Percentiles rank a stretch among this genome's conserved stretches.
These are phyloP conservation scores for Pezicula neosporulosa DNA, from an alignment of 2,329 filamentous ascomycete genomes.

Conservation along the genomic window DNA sequence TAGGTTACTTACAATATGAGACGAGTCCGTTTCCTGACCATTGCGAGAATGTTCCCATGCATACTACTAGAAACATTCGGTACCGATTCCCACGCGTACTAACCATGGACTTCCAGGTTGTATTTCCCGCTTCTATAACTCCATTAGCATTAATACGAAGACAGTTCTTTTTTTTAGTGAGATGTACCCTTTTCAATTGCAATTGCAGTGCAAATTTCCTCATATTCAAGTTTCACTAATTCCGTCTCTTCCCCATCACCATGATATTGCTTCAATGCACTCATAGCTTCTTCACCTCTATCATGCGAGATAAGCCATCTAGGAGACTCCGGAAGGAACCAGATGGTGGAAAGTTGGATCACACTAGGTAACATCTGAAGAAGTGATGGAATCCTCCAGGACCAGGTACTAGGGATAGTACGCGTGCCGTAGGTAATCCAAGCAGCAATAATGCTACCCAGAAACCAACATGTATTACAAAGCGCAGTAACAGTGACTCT, in stretches of 20 bases:
- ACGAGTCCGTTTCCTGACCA: conserved; percentile 48
- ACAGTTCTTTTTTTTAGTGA: conserved; percentile 3
- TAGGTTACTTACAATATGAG: conserved; percentile 24
- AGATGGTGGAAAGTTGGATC: conserved; percentile 49
- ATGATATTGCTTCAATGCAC: conserved; percentile 30
- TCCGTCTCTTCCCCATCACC: conserved; percentile 30
- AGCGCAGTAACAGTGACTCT: conserved; percentile 48
- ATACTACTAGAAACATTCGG: conserved; percentile 45
- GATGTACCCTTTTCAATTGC: conserved; percentile 31
- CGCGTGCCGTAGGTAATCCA: conserved; percentile 36
- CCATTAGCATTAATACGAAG: conserved; percentile 27
- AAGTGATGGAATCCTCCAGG: conserved; percentile 10
- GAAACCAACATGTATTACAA: conserved; percentile 49
- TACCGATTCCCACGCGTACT: conserved; percentile 46
- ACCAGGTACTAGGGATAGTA: conserved; percentile 7
- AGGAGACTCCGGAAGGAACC: conserved; percentile 46
- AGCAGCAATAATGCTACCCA: conserved; percentile 39
- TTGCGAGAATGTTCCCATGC: conserved; percentile 49
- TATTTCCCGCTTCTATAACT: conserved; percentile 27
- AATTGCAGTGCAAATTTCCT: conserved; percentile 37
- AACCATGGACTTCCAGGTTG: conserved; percentile 33
- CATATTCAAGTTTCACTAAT: conserved; percentile 32
- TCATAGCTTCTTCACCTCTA: conserved; percentile 35
- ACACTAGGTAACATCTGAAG: conserved; percentile 40
- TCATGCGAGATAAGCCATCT: conserved; percentile 38